These are phyloP conservation scores for Lepidium didymum DNA, from an alignment of 345 rosid species.

Conservation along the genomic window DNA sequence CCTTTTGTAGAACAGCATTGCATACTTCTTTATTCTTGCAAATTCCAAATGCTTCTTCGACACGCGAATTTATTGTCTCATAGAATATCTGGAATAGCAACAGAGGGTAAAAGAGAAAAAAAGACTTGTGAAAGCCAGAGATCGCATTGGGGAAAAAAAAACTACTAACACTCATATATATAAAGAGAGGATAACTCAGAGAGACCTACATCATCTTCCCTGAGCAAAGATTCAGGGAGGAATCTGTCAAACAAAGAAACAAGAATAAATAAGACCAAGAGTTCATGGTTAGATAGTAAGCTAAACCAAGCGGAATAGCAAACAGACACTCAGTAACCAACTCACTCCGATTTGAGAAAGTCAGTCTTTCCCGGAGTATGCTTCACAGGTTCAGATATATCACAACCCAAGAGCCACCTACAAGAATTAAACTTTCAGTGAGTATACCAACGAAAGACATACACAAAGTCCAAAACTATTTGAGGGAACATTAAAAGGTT, in stretches of 20 bases:
- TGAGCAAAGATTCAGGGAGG: conserved; percentile 60
- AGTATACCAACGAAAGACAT: neutral
- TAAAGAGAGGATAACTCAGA: neutral
- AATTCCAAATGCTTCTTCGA: conserved; percentile 58
- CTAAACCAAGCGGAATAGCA: neutral
- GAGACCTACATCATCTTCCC: conserved; percentile 83
- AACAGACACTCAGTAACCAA: neutral
- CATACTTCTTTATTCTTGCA: conserved; percentile 20
- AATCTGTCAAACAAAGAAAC: conserved; percentile 33
- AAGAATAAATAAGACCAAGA: neutral
- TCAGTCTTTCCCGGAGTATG: conserved; percentile 31
- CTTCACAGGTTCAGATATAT: conserved; percentile 29
- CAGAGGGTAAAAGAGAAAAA: neutral
- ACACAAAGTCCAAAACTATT: neutral
- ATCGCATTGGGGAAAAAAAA: neutral
- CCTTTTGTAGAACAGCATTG: conserved; percentile 11
- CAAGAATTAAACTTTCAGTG: neutral
- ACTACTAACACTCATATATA: neutral
- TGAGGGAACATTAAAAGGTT: neutral
- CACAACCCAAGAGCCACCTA: conserved; percentile 77
- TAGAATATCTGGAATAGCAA: conserved; percentile 44
- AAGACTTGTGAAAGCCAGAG: neutral
- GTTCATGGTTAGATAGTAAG: neutral
- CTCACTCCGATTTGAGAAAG: conserved; percentile 41
- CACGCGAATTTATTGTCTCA: conserved; percentile 45